These are phyloP conservation scores for Aphanomyces cochlioides DNA, from an alignment of 352 stramenopile genomes.

Conservation along the genomic window DNA sequence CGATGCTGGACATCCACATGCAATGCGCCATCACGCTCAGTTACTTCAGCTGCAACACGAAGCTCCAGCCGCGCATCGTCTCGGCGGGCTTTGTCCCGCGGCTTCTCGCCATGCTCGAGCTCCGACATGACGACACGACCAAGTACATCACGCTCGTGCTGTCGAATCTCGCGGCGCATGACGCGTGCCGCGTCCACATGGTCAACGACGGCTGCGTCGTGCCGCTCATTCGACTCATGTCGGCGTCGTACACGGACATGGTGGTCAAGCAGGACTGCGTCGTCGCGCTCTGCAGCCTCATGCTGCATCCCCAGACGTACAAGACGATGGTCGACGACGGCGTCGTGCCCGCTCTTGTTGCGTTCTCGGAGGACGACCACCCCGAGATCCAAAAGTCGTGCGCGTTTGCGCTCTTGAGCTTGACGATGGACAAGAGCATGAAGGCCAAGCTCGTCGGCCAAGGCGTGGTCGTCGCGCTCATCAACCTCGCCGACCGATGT, in stretches of 20 bases:
- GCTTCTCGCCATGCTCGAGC: slow-evolving; percentile 42
- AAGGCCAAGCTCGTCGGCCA: slow-evolving; percentile 60
- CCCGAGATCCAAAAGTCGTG: slow-evolving; percentile 72
- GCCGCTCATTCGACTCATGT: slow-evolving; percentile 52
- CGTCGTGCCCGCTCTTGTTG: slow-evolving; percentile 63
- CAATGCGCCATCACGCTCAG: slow-evolving; percentile 63
- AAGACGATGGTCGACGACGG: slow-evolving; percentile 67
- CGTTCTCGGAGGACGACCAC: slow-evolving; percentile 29
- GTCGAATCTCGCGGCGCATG: slow-evolving; percentile 70
- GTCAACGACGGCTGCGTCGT: slow-evolving; percentile 60
- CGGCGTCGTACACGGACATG: slow-evolving; percentile 38
- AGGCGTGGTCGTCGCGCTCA: slow-evolving; percentile 41
- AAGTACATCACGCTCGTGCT: slow-evolving; percentile 60
- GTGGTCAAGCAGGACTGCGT: slow-evolving; percentile 73
- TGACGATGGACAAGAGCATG: slow-evolving; percentile 66
- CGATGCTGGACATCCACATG: slow-evolving; percentile 40
- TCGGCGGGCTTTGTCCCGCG: slow-evolving; percentile 52
- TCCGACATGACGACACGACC: slow-evolving; percentile 57
- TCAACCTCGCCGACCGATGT: slow-evolving; percentile 44
- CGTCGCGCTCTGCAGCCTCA: slow-evolving; percentile 73
- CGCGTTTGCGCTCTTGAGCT: slow-evolving; percentile 70
- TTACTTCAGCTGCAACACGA: slow-evolving; percentile 72
- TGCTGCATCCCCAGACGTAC: slow-evolving; percentile 79
- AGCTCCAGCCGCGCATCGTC: slow-evolving; percentile 55
- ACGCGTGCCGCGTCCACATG: slow-evolving; percentile 54